Evolutionary conservation across 345 rosid genomes (phyloP).

Genomic region (Eucalyptus erythrocorys): DNA sequence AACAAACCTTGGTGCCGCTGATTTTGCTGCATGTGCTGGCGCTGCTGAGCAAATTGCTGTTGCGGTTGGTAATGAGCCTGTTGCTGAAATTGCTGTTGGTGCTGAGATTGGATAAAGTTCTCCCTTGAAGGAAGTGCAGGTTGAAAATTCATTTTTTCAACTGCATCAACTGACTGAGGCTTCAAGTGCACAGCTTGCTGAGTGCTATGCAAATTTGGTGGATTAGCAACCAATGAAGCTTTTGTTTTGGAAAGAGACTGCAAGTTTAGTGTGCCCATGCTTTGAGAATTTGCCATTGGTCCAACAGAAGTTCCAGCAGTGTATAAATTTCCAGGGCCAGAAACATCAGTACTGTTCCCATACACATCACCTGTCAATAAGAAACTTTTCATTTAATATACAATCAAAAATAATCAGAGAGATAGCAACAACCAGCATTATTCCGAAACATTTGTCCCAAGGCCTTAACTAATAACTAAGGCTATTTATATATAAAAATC

Average conservation of each 20-base stretch:
- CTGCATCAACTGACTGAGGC: slow-evolving; percentile 27
- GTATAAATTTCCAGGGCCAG: slow-evolving; percentile 52
- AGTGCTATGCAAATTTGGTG: slow-evolving; percentile 31
- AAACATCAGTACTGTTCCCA: slow-evolving; percentile 41
- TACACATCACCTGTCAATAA: slow-evolving; percentile 56
- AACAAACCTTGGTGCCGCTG: slow-evolving; percentile 44
- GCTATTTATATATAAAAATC: neutral
- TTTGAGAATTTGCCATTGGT: slow-evolving; percentile 40
- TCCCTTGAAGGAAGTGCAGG: slow-evolving; percentile 34
- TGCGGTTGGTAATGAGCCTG: slow-evolving; percentile 45
- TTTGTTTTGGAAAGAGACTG: slow-evolving; percentile 48
- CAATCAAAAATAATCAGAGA: neutral
- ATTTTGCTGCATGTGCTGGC: slow-evolving; percentile 44
- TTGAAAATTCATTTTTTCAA: slow-evolving; percentile 47
- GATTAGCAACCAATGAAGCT: slow-evolving; percentile 37
- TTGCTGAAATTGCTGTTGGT: slow-evolving; percentile 57
- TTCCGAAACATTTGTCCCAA: neutral
- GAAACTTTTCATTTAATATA: neutral
- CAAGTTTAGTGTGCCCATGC: slow-evolving; percentile 27
- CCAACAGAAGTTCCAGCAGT: slow-evolving; percentile 42
- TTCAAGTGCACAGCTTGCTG: slow-evolving; percentile 33
- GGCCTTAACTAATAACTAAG: neutral
- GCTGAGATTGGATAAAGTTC: slow-evolving; percentile 39
- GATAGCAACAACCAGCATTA: neutral
- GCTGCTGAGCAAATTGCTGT: slow-evolving; percentile 48